Evolutionary conservation across 2,329 filamentous ascomycete species (phyloP), one percentile per base, ranked within the genome.

Genomic region (Botrytis medusae): DNA sequence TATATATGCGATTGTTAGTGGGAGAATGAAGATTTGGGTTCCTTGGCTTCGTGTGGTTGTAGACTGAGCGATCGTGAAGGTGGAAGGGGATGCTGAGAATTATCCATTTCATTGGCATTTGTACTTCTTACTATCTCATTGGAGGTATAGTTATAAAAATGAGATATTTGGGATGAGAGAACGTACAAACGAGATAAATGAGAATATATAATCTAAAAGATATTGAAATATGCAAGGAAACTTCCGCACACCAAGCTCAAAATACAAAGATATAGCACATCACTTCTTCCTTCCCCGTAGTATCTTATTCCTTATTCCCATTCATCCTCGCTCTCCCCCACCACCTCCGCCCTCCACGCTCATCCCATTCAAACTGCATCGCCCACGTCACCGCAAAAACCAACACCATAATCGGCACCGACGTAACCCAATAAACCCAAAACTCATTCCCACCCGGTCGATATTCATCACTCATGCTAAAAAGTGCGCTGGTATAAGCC

Each of bases 381-480:
- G 12, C 54, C 68, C 68, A 70, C 3, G 57, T 48, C 54, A 40
- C 54, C 22, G 22, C 68, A 37, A 48, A 62, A 29, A 62, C 42
- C 29, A 37, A 12, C 16, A 62, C 34, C 68, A 70, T 70, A 14
- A 62, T 62, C 29, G 54, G 54, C 40, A 70, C 2, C 32, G 68
- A 57, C 29, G 44, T 62, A 34, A 22, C 68, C 54, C 68, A 70
- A 48, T 37, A 70, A 22, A 62, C 54, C 68, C 68, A 70, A 61
- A 70, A 48, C 22, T 18, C 25, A 20, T n/a, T 20, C 18, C 44
- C 54, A 0, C 68, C 68, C 0, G 68, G 68, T 37, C 57, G 32
- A 37, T 70, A 70, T 14, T 62, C 40, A n/a, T n/a, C 54, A 62
- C 68, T 70, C 68, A 70, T 70, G 46, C 68, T 70, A 37, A 70